Base-by-base conservation (phyloP, 2,329 filamentous ascomycete genomes). In the Paraphoma sp. region DNA sequence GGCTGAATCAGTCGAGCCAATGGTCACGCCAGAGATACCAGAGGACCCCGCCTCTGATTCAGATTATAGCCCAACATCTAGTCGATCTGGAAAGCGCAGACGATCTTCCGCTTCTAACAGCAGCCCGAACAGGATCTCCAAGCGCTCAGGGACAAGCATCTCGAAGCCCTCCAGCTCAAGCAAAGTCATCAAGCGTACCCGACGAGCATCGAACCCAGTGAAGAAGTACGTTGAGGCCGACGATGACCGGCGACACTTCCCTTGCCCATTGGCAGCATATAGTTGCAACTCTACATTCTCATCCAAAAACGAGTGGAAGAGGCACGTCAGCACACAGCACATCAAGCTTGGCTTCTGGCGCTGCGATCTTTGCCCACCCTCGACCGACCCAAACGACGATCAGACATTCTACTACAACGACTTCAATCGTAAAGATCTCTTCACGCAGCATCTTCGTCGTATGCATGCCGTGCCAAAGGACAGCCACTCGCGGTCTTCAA, bases 301-400 rank as follows among this genome's bases (percentile, higher is more conserved):
- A 3, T 88, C 84, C 64, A 97, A 96, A 79, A 97, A 97, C 72
- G 93, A 97, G 75, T 97, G 94, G 94, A 97, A 97, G 76, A 87
- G 94, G 0, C 94, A 98, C 72, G 87, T 94, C 67, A 80, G 82
- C 31, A 90, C 89, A 0, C 90, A 96, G 71, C 94, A 98, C 71
- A 81, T 97, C 18, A 85, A 88, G 51, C 81, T 91, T 3, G 80
- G 84, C 44, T 90, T 88, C 77, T 97, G 89, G 86, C 82, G 89
- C 54, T 98, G 93, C 78, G 84, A 88, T 62, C 80, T 89, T 31
- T 89, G 86, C 58, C 70, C 76, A 7, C 74, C 56, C n/a, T 71
- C 62, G n/a, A 64, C 71, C 16, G 74, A 75, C 38, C 63, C 72
- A 11, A 60, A 66, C 41, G 70, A 76, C 51, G 57, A 67, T 16